Base-by-base conservation (phyloP, 1,139 yeast genomes). In the Pichia sp. region DNA sequence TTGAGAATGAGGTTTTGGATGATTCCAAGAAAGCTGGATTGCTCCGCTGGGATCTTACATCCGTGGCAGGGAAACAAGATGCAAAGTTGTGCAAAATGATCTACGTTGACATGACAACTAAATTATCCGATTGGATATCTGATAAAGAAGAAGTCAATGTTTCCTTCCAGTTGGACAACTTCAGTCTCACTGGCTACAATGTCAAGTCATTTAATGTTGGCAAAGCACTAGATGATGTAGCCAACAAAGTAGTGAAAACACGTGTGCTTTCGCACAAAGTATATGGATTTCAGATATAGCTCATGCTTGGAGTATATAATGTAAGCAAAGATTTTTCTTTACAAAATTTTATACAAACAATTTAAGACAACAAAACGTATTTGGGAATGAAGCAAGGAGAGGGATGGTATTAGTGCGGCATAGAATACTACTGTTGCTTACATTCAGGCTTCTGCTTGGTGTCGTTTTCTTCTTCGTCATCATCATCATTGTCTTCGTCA, bases 401-500 rank as follows among this genome's bases (percentile, higher is more conserved):
- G 7, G 16, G 7, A 13, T n/a, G n/a, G n/a, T n/a, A 31, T 13
- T n/a, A 12, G n/a, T n/a, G n/a, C n/a, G n/a, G 7, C 37, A 18
- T n/a, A 18, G 6, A 9, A 37, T 16, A 36, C 34, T 45, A 57
- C 42, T 55, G 57, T 48, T 57, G 60, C 34, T 57, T 55, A 46
- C 60, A 57, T 50, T 57, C 58, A 30, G 55, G 55, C 30, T 50
- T 46, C 37, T 50, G 47, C 12, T 50, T 48, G 26, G 39, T 48
- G 34, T 41, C 48, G 26, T 48, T 46, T 21, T 46, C 47, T 13
- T 46, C 53, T 12, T 50, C 48, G 7, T 44, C 44, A 41, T 42
- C 51, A 18, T 44, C 53, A 18, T 36, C 49, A 82, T 44, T 65
- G 78, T 69, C 55, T 58, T 44, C 79, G 3, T 71, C 82, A 8